Percentiles rank a stretch among this genome's conserved stretches.
Evolutionary conservation across 495 filamentous ascomycete genomes (phyloP).

Genomic region (Neurospora sp.): DNA sequence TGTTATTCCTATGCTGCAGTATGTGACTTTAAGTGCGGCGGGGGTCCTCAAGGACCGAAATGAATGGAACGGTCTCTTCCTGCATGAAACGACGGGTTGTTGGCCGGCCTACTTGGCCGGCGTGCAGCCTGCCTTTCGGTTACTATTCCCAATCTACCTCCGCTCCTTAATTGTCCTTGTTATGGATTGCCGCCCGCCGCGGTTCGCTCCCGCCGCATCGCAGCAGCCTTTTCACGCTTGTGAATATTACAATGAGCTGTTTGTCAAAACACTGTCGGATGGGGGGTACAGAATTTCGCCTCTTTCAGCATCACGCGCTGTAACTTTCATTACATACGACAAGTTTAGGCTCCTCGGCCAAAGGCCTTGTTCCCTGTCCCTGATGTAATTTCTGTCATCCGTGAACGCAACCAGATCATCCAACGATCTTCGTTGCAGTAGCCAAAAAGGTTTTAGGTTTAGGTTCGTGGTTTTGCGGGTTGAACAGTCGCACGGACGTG

Average conservation of each 20-base stretch:
- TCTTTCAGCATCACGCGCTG: background rate
- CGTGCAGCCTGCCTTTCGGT: background rate
- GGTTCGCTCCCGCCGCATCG: background rate
- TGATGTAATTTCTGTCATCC: background rate
- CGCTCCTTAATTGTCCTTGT: background rate
- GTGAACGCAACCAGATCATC: background rate
- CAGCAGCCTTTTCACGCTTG: background rate
- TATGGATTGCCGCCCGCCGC: background rate
- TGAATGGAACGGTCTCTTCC: background rate
- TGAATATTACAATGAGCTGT: too few species aligned
- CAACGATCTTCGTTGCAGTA: background rate
- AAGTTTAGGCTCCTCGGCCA: background rate
- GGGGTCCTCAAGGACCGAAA: background rate
- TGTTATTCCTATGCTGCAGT: too few species aligned
- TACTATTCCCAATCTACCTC: background rate
- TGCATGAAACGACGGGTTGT: background rate
- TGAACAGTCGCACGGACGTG: background rate
- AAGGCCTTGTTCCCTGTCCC: background rate
- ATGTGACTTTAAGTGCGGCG: background rate
- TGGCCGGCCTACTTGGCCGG: background rate
- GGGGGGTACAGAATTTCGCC: background rate
- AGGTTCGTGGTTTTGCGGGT: background rate
- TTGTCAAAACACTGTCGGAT: background rate
- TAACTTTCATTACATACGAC: background rate
- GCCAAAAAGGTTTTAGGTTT: background rate